These are phyloP conservation scores for Hypoxylon sp. DNA, from an alignment of 2,329 filamentous ascomycete genomes.

Conservation along the genomic window DNA sequence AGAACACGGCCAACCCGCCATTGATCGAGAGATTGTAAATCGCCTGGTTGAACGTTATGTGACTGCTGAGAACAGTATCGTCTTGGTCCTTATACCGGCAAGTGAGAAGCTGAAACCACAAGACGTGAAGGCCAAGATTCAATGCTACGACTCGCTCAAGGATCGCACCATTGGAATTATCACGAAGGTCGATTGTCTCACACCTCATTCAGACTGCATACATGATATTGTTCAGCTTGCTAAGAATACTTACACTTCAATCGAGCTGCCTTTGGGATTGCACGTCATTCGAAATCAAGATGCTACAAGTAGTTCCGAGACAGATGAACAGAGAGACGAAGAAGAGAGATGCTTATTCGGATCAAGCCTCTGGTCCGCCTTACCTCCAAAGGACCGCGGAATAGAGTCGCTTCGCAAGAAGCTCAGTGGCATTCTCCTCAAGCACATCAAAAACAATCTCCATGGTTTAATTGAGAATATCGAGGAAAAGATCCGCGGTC, in stretches of 20 bases:
- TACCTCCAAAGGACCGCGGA: constrained; percentile 54
- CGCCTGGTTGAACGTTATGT: constrained; percentile 67
- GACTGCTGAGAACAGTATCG: constrained; percentile 69
- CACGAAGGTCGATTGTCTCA: constrained; percentile 68
- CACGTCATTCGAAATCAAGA: constrained; percentile 67
- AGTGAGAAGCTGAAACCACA: constrained; percentile 67
- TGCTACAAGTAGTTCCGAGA: constrained; percentile 50
- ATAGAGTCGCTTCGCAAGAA: constrained; percentile 56
- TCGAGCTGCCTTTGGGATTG: constrained; percentile 63
- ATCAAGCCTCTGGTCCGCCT: constrained; percentile 49
- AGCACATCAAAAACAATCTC: constrained; percentile 52
- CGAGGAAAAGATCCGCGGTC: constrained; percentile 41
- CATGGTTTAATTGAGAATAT: constrained; percentile 51
- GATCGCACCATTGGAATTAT: constrained; percentile 69
- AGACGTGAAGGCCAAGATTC: constrained; percentile 62
- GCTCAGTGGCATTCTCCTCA: constrained; percentile 56
- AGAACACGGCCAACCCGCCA: constrained; percentile 54
- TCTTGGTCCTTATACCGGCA: constrained; percentile 68
- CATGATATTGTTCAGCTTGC: constrained; percentile 55
- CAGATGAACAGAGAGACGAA: constrained; percentile 51
- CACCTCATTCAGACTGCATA: constrained; percentile 58
- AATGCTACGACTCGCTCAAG: constrained; percentile 60
- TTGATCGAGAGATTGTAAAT: constrained; percentile 55
- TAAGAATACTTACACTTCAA: constrained; percentile 51
- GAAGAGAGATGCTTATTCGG: constrained; percentile 55